A percentile compares a stretch with the other conserved stretches of the same genome.
phyloP scores from a whole-genome alignment of 306 rosid species.

The Prinsepia uniflora region DNA sequence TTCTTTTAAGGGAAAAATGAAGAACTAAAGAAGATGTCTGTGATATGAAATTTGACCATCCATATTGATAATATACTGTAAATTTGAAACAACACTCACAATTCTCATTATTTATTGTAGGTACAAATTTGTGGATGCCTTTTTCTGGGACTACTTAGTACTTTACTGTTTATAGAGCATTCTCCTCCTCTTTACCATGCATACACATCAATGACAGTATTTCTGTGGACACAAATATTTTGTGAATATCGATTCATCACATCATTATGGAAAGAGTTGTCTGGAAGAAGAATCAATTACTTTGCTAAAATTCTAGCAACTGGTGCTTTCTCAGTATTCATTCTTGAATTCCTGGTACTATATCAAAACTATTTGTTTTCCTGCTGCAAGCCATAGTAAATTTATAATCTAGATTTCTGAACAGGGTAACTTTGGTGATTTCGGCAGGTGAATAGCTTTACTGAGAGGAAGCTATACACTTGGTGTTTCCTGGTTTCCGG shows the following conservation, averaged over 20 bases:
- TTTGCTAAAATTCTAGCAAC: constrained; percentile 47
- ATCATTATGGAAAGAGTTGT: constrained; percentile 62
- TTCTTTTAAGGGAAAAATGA: background rate
- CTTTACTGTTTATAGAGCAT: constrained; percentile 59
- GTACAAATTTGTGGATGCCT: constrained; percentile 61
- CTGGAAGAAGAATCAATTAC: constrained; percentile 50
- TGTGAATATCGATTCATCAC: constrained; percentile 62
- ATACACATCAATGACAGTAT: constrained; percentile 62
- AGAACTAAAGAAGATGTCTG: background rate
- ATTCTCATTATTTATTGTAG: constrained; percentile 40
- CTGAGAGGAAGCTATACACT: constrained; percentile 83
- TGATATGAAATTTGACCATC: background rate
- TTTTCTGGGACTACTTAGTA: constrained; percentile 49
- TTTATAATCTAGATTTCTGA: constrained; percentile 32
- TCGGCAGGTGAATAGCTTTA: constrained; percentile 75
- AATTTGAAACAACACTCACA: background rate
- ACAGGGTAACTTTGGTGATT: constrained; percentile 16
- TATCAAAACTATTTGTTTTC: constrained; percentile 18
- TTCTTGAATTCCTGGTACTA: constrained; percentile 80
- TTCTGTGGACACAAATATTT: constrained; percentile 69
- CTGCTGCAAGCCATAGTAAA: constrained; percentile 18
- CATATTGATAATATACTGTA: background rate
- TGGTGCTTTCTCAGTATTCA: constrained; percentile 49
- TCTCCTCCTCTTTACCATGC: constrained; percentile 92
- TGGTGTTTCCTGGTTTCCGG: constrained; percentile 69